Evolutionary conservation across 2,329 filamentous ascomycete genomes (phyloP).

Genomic region (Whalleya microplaca): DNA sequence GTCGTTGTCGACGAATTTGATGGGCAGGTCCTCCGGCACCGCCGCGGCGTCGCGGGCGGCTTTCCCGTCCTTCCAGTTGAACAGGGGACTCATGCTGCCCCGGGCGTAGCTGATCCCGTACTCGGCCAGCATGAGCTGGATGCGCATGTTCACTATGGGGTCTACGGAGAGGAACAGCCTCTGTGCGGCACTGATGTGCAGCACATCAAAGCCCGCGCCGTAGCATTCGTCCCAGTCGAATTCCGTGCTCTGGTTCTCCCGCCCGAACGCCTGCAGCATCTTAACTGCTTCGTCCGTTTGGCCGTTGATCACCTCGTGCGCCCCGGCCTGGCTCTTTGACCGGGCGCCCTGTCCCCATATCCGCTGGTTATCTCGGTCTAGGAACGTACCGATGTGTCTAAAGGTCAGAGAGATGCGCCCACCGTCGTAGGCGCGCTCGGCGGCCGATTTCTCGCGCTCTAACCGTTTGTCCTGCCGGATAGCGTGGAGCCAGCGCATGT

Average conservation of each 20-base stretch:
- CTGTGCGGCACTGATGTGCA: conserved; percentile 63
- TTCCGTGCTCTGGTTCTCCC: conserved; percentile 74
- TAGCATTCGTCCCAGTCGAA: conserved; percentile 80
- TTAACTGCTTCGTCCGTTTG: conserved; percentile 65
- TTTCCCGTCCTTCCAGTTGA: conserved; percentile 33
- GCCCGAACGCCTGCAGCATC: conserved; percentile 79
- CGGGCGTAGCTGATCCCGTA: conserved; percentile 49
- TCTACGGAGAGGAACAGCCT: conserved; percentile 56
- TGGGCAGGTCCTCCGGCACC: conserved; percentile 30
- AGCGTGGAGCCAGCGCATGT: conserved; percentile 87
- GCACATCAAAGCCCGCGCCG: conserved; percentile 80
- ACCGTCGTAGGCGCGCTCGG: conserved; percentile 74
- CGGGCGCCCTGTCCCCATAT: conserved; percentile 95
- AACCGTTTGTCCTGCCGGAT: conserved; percentile 86
- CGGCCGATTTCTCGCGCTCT: conserved; percentile 64
- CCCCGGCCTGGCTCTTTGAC: conserved; percentile 64
- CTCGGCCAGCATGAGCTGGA: conserved; percentile 56
- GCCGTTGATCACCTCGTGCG: conserved; percentile 70
- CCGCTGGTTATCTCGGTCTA: conserved; percentile 62
- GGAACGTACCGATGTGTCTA: conserved; percentile 83
- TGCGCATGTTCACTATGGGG: conserved; percentile 49
- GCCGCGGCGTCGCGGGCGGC: conserved; percentile 15
- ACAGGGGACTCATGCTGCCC: conserved; percentile 39
- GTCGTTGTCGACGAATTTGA: conserved; percentile 62
- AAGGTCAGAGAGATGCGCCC: conserved; percentile 92